Percentiles rank a stretch among this genome's conserved stretches.
Evolutionary conservation across 495 filamentous ascomycete genomes (phyloP).

Genomic region (Penicillium coprophilum): DNA sequence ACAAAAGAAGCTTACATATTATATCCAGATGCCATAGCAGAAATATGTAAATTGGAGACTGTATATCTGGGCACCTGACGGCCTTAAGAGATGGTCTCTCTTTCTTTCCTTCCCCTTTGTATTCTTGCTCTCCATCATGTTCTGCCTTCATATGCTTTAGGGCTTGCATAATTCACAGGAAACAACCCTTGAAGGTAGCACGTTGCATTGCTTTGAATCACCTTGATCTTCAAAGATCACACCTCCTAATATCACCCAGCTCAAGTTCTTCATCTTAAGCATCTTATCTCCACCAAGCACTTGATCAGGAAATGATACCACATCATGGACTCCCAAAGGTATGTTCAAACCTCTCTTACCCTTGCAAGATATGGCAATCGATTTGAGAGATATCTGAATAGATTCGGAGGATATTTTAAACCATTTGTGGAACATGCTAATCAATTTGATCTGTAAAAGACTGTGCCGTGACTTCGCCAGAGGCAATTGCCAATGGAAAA

Average conservation of each 20-base stretch:
- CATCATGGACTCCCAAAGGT: slow-evolving; percentile 1
- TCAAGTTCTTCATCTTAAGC: background rate
- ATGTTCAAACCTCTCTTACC: background rate
- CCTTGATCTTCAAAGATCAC: background rate
- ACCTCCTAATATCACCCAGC: background rate
- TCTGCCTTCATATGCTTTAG: background rate
- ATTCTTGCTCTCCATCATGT: background rate
- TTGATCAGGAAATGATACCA: background rate
- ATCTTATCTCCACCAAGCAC: background rate
- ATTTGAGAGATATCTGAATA: background rate
- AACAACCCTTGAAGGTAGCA: background rate
- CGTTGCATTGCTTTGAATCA: background rate
- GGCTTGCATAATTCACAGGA: background rate
- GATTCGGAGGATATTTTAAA: background rate
- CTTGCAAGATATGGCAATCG: background rate
- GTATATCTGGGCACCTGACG: background rate
- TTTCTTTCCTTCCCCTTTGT: background rate
- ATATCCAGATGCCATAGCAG: background rate
- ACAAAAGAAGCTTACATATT: background rate
- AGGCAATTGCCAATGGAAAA: slow-evolving; percentile 16
- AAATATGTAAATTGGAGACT: background rate
- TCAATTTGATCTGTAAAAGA: background rate
- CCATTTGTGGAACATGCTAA: background rate
- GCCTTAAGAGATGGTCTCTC: background rate
- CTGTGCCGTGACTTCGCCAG: slow-evolving; percentile 18